phyloP scores from a whole-genome alignment of 805 yeast species.

The Starmerella powellii region DNA sequence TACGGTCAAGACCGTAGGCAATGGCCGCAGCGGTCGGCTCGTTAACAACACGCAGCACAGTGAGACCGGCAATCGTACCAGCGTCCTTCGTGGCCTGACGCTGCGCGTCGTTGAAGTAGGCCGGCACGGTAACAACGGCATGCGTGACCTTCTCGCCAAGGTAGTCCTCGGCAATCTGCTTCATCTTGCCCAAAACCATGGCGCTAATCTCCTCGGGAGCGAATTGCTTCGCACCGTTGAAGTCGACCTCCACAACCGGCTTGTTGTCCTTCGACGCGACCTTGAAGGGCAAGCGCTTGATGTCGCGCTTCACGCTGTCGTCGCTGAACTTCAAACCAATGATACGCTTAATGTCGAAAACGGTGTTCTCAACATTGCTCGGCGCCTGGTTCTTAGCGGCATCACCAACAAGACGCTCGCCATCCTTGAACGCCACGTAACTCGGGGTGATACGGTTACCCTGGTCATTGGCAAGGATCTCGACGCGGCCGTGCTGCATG shows the following conservation, averaged over 20 bases:
- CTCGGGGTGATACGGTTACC: conserved; percentile 97
- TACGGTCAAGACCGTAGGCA: conserved; percentile 82
- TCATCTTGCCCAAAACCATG: conserved; percentile 87
- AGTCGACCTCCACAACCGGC: conserved; percentile 69
- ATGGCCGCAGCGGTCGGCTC: conserved; percentile 98
- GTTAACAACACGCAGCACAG: conserved; percentile 76
- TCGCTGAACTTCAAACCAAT: conserved; percentile 76
- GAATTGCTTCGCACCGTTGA: conserved; percentile 59
- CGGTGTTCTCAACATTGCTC: conserved; percentile 71
- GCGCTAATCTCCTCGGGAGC: conserved; percentile 90
- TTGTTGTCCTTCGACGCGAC: conserved; percentile 61
- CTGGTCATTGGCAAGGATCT: conserved; percentile 88
- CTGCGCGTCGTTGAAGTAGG: conserved; percentile 87
- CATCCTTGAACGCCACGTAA: conserved; percentile 82
- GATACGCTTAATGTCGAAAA: conserved; percentile 83
- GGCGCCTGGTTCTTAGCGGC: conserved; percentile 96
- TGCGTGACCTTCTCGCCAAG: conserved; percentile 74
- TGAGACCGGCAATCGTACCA: conserved; percentile 82
- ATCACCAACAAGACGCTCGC: conserved; percentile 88
- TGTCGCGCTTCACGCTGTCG: conserved; percentile 64
- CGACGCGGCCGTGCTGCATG: conserved; percentile 74
- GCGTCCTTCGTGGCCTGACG: conserved; percentile 92
- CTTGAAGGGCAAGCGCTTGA: conserved; percentile 70
- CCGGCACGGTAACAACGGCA: conserved; percentile 89
- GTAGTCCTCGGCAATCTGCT: conserved; percentile 81